Base-by-base conservation (phyloP, 192 early-diverging fungal species). In the Linnemannia exigua region DNA sequence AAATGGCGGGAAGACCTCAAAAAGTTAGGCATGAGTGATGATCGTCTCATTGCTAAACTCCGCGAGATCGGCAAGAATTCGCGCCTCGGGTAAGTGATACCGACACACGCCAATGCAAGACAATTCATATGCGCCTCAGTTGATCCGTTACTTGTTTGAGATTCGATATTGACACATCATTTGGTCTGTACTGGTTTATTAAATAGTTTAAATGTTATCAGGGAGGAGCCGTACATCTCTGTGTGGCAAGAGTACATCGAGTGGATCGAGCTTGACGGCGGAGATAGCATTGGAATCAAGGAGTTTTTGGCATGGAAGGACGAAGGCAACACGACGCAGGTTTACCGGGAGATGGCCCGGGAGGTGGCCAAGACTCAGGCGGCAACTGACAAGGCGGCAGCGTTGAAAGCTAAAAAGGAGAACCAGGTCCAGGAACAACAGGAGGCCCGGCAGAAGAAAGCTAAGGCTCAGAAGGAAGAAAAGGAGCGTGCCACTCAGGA, bases 161-260 rank as follows among this genome's bases (percentile, higher is more conserved):
- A 2, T 25, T 25, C 14, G 31, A 63, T 63, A 41, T 9, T 70
- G 33, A 70, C n/a, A 22, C 35, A 19, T 20, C 15, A 15, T 5
- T 25, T 8, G 37, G 33, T 47, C 50, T 37, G 4, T n/a, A 28
- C 25, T 44, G 22, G 25, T 5, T 37, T 12, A 22, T 38, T 14
- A 2, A 0, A 12, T 69, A 80, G 79, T 0, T 36, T 36, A 5
- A 47, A 28, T 7, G 37, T 74, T 14, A 12, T 33, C 15, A 7
- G 12, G 20, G 71, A 37, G 11, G 78, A 77, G 37, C 74, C 84
- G 0, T 76, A 54, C 5, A 7, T 80, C 0, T 86, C 84, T 5
- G 72, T 54, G 5, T 86, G 61, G 50, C 84, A 86, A 28, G 84
- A 86, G 72, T 86, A 80, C n/a, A 54, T 71, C 1, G 84, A 86